Base-by-base conservation (phyloP, 78 protist genomes). In the Cavenderia fasciculata region DNA sequence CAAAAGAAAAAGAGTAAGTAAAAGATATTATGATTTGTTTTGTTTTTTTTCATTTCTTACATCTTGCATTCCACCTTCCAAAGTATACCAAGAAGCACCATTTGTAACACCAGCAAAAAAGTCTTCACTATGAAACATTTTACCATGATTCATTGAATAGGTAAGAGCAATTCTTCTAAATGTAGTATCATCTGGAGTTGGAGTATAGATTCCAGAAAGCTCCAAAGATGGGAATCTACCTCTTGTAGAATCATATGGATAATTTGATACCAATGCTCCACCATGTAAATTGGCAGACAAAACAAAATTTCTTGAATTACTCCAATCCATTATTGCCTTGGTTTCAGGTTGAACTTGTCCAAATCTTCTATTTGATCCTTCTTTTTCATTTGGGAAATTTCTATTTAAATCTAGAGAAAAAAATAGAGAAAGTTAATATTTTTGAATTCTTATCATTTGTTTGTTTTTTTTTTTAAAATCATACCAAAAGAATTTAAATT, bases 21-120 rank as follows among this genome's bases (percentile, higher is more conserved):
- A 40, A 33, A n/a, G 6, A 43, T 73, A 73, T 49, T 73, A 34
- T 4, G 43, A 38, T 43, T n/a, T n/a, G n/a, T n/a, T n/a, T n/a
- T n/a, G n/a, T n/a, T n/a, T n/a, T n/a, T n/a, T n/a, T n/a, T 10
- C 34, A 49, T 16, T 27, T 33, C 68, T 29, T 70, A 31, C 82
- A 70, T 94, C 97, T 78, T 95, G 95, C 97, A 95, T 91, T 21
- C 95, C 88, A 43, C 95, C 95, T 47, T 49, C 18, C 6, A 95
- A 57, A 4, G 71, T 36, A 86, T 95, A 95, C 97, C 95, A 92
- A 12, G 11, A 54, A 1, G 97, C 97, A 10, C 97, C 97, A 72
- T 95, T 95, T 25, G 87, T 82, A 38, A 92, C 87, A 0, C 97
- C 97, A 23, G 71, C 46, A 12, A 40, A 27, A 23, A 91, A 95